Base-by-base conservation (phyloP, 1,139 yeast species). In the Kluyveromyces sp. region DNA sequence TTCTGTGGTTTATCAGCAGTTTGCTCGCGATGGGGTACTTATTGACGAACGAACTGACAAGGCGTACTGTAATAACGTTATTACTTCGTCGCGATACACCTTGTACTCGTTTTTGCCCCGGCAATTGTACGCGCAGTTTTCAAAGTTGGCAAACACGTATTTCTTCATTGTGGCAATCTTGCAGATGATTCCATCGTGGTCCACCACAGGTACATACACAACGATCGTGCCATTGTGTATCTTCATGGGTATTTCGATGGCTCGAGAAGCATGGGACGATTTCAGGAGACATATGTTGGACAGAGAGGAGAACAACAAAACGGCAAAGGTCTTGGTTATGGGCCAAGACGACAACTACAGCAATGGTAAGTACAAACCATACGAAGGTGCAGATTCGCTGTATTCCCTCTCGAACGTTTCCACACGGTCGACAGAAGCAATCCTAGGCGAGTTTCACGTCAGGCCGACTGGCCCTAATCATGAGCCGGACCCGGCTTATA, bases 131-230 rank as follows among this genome's bases (percentile, higher is more conserved):
- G 96, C 95, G 2, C 98, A 92, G 64, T 90, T 92, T 59, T 87
- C 96, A 25, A 92, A 89, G 63, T 62, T 92, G 41, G 98, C 98
- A 21, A 92, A 92, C 60, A 74, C 92, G 55, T 74, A 89, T 64
- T 89, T 92, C 66, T 67, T 92, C 76, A 73, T 80, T 7, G 94
- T 92, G 27, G 90, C 97, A 2, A 85, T 92, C 50, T 71, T 90
- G 74, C 97, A 92, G 63, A 83, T 90, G 94, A 83, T 92, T 45
- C 98, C 98, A 0, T 80, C 90, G 1, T 92, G 97, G 97, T 88
- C 97, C 3, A 89, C 98, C 3, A 92, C 98, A 0, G 98, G 97
- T 50, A 84, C 88, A n/a, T 88, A 80, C 63, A 92, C 97, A 2
- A 92, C 98, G 2, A 90, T 92, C 56, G 74, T 90, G 36, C 98